Conservation (phyloP, 2,329 filamentous ascomycete genomes). For the Pseudogymnoascus sp. region DNA sequence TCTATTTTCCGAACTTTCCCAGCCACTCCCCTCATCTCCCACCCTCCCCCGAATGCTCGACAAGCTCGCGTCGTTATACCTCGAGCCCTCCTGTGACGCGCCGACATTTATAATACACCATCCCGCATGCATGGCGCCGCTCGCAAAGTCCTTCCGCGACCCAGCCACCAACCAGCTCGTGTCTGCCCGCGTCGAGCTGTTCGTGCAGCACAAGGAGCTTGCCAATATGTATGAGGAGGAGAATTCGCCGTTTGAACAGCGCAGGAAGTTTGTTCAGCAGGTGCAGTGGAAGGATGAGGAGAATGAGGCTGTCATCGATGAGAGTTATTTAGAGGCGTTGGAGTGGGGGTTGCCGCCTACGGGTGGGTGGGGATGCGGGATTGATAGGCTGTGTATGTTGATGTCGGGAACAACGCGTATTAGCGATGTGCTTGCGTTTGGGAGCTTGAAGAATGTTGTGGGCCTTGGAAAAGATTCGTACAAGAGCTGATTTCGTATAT, state of each 20-base stretch:
- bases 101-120: constrained; percentile 87
- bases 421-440: constrained; percentile 80
- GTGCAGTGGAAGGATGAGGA: constrained; percentile 32
- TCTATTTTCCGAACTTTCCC: constrained; percentile 42
- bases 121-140: constrained; percentile 80
- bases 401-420: constrained; percentile 74
- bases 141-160: constrained; percentile 79
- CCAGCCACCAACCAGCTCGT: constrained; percentile 63
- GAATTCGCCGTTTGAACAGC: constrained; percentile 82
- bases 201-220: constrained; percentile 70
- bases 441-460: constrained; percentile 65
- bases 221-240: constrained; percentile 99
- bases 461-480: constrained; percentile 29
- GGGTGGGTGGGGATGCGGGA: constrained; percentile 89
- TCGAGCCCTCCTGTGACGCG: constrained; percentile 65
- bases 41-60: constrained; percentile 70
- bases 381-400: constrained; percentile 88
- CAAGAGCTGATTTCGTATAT: background rate
- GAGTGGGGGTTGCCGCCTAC: constrained; percentile 92
- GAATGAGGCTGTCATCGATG: constrained; percentile 33
- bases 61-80: constrained; percentile 62
- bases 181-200: constrained; percentile 77
- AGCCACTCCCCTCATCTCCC: constrained; percentile 41
- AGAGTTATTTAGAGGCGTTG: constrained; percentile 75
- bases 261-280: constrained; percentile 67